These are phyloP conservation scores for Candida sithepensis DNA, from an alignment of 805 yeast genomes.

Conservation along the genomic window DNA sequence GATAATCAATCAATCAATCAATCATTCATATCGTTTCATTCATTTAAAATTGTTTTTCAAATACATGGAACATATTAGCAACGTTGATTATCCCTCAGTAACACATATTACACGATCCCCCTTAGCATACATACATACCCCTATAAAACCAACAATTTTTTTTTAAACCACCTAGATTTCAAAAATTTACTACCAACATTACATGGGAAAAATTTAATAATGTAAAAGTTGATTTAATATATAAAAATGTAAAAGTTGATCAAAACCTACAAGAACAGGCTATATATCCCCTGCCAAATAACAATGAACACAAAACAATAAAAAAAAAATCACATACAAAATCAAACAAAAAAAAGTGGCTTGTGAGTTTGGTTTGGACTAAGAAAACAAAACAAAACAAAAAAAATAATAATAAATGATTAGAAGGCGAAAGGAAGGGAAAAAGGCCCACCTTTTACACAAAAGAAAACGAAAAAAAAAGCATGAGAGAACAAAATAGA, in stretches of 20 bases:
- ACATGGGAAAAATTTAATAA: conserved; percentile 1
- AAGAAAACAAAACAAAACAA: too few relatives aligned
- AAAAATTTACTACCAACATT: too few relatives aligned
- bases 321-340: background rate
- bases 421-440: background rate
- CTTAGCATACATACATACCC: too few relatives aligned
- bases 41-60: too few relatives aligned
- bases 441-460: background rate
- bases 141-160: too few relatives aligned
- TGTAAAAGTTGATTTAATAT: background rate
- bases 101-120: too few relatives aligned
- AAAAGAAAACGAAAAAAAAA: conserved; percentile 7
- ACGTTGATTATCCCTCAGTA: too few relatives aligned
- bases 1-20: too few relatives aligned
- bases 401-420: conserved; percentile 2
- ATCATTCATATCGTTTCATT: too few relatives aligned
- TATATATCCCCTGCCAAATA: background rate
- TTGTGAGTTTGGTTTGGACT: background rate
- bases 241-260: conserved; percentile 1
- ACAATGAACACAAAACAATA: background rate
- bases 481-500: conserved; percentile 2
- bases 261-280: background rate
- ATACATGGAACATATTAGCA: too few relatives aligned
- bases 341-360: conserved; percentile 1
- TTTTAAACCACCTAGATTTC: too few relatives aligned